Percentiles rank a stretch among this genome's conserved stretches.
Conservation (phyloP, 352 stramenopile genomes). For the Phytophthora sp. region DNA sequence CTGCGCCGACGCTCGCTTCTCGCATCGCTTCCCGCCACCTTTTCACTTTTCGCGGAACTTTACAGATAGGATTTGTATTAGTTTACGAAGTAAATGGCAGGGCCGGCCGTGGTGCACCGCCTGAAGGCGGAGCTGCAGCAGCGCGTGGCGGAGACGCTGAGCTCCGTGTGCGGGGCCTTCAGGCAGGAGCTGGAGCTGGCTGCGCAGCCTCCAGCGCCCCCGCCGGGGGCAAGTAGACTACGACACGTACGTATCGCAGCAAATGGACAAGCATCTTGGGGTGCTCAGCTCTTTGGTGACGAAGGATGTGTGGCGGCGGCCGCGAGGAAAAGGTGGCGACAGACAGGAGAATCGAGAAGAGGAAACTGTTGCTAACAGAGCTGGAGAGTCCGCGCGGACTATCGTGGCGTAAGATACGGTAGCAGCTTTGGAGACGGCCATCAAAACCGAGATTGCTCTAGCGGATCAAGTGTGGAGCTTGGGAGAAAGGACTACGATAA, state of each 20-base stretch:
- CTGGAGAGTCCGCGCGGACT: too few relatives aligned
- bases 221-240: constrained; percentile 1
- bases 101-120: constrained; percentile 1
- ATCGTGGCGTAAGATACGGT: too few relatives aligned
- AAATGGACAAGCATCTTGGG: constrained; percentile 25
- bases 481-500: too few relatives aligned
- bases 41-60: not conserved
- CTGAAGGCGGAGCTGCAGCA: constrained; percentile 4
- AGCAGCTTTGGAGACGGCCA: too few relatives aligned
- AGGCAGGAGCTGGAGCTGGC: constrained; percentile 11
- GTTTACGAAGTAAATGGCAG: not conserved
- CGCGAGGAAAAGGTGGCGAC: not conserved
- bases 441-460: too few relatives aligned
- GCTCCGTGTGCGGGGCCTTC: constrained; percentile 13
- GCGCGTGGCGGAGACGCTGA: constrained; percentile 9
- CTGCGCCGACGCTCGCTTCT: too few relatives aligned
- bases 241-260: not conserved
- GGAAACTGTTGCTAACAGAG: not conserved
- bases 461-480: too few relatives aligned
- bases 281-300: constrained; percentile 41
- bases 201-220: constrained; percentile 1
- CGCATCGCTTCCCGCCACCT: too few relatives aligned
- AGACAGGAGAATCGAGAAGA: constrained; percentile 7
- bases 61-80: not conserved
- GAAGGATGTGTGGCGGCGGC: constrained; percentile 57